phyloP scores from a whole-genome alignment of 2,329 filamentous ascomycete species.

The Colletotrichum zoysiae region DNA sequence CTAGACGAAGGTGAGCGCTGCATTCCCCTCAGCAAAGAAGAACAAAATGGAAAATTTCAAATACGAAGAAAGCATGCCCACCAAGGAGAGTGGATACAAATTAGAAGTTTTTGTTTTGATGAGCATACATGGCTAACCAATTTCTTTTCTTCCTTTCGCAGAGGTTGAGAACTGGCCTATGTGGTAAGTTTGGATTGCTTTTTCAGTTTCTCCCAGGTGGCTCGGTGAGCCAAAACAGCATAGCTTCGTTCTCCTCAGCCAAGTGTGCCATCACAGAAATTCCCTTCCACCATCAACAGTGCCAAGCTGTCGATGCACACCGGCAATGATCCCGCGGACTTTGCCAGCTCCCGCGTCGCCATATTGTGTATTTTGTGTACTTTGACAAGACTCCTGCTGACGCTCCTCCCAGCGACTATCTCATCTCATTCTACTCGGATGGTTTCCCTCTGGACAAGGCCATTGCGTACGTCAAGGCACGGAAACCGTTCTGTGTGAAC shows the following conservation, averaged over 20 bases:
- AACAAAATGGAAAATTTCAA: not conserved
- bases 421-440: constrained; percentile 98
- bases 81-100: not conserved
- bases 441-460: constrained; percentile 97
- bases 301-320: not conserved
- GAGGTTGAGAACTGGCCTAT: constrained; percentile 96
- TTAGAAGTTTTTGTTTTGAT: not conserved
- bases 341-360: not conserved
- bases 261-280: not conserved
- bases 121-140: constrained; percentile 1
- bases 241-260: constrained; percentile 46
- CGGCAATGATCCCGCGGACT: not conserved
- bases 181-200: constrained; percentile 65
- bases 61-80: too few species aligned
- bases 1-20: constrained; percentile 80
- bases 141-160: constrained; percentile 45
- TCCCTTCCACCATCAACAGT: not conserved
- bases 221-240: constrained; percentile 53
- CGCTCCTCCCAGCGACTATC: constrained; percentile 74
- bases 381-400: not conserved
- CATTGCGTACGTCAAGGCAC: constrained; percentile 91
- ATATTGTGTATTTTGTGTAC: constrained; percentile 11
- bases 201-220: constrained; percentile 13
- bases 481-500: constrained; percentile 97
- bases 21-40: not conserved